Conservation (phyloP, 2,329 filamentous ascomycete genomes). For the Hypoxylon sp. region DNA sequence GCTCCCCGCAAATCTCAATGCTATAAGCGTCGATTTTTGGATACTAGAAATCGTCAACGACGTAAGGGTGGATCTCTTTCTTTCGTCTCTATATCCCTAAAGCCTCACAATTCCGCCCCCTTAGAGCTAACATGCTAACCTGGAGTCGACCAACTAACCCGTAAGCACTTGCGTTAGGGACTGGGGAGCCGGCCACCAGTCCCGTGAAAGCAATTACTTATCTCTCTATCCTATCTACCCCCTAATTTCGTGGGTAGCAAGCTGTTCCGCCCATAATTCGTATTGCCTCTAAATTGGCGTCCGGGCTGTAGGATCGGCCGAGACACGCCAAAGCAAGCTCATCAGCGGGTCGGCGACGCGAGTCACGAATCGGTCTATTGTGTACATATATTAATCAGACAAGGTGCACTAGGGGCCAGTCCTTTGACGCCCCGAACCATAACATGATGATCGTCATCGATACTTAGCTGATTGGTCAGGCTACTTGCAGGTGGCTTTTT, state of each 20-base stretch:
- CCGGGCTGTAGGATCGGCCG: slow-evolving; percentile 5
- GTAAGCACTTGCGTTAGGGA: slow-evolving; percentile 20
- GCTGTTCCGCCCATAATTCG: slow-evolving; percentile 5
- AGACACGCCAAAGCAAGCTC: slow-evolving; percentile 20
- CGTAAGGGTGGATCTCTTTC: slow-evolving; percentile 12
- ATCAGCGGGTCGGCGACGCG: slow-evolving; percentile 12
- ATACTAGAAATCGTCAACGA: not conserved
- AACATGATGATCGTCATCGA: slow-evolving; percentile 41
- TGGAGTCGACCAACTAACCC: slow-evolving; percentile 11
- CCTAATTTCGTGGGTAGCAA: not conserved
- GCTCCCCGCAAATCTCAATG: not conserved
- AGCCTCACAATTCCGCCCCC: slow-evolving; percentile 8
- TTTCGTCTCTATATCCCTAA: slow-evolving; percentile 1
- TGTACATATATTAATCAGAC: slow-evolving; percentile 8
- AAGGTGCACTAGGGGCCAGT: slow-evolving; percentile 20
- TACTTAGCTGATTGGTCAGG: slow-evolving; percentile 21
- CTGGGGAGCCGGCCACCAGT: slow-evolving; percentile 18
- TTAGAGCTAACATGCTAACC: slow-evolving; percentile 1
- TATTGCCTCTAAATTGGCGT: slow-evolving; percentile 8
- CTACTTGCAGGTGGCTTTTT: slow-evolving; percentile 30
- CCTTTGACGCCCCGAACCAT: not conserved
- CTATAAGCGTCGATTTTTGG: not conserved
- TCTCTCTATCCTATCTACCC: slow-evolving; percentile 6
- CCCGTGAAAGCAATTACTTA: slow-evolving; percentile 20
- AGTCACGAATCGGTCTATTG: slow-evolving; percentile 13